phyloP scores from a whole-genome alignment of 805 yeast species.

The Lipomyces yamanashiensis region DNA sequence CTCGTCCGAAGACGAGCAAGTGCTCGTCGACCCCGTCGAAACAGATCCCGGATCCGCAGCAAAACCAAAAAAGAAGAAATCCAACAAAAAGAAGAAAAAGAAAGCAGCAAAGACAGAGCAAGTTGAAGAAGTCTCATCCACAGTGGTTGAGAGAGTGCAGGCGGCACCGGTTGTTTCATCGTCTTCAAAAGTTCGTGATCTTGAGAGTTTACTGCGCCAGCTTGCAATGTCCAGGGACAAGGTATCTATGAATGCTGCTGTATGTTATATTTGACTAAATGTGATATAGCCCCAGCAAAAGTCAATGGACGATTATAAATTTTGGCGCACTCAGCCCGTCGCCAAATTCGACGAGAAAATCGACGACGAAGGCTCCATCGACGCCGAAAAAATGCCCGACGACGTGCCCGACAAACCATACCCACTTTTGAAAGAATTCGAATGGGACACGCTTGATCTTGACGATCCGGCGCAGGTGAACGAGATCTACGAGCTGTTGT shows the following conservation, averaged over 20 bases:
- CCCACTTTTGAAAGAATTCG: conserved; percentile 76
- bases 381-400: conserved; percentile 63
- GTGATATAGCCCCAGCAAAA: conserved; percentile 38
- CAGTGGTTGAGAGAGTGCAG: not conserved
- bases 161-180: not conserved
- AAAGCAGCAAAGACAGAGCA: conserved; percentile 15
- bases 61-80: conserved; percentile 26
- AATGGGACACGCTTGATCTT: conserved; percentile 83
- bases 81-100: conserved; percentile 26
- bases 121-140: not conserved
- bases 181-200: conserved; percentile 2
- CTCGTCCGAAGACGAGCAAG: conserved; percentile 18
- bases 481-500: conserved; percentile 78
- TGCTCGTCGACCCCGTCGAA: not conserved
- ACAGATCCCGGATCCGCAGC: not conserved
- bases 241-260: not conserved
- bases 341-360: conserved; percentile 71
- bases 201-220: conserved; percentile 22
- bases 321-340: conserved; percentile 99
- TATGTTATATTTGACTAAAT: not conserved
- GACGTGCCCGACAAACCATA: conserved; percentile 75
- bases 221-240: conserved; percentile 21
- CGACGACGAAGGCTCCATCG: conserved; percentile 80
- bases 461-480: conserved; percentile 59
- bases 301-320: conserved; percentile 85